Conservation (phyloP, 306 rosid species). For the Dryas drummondii region DNA sequence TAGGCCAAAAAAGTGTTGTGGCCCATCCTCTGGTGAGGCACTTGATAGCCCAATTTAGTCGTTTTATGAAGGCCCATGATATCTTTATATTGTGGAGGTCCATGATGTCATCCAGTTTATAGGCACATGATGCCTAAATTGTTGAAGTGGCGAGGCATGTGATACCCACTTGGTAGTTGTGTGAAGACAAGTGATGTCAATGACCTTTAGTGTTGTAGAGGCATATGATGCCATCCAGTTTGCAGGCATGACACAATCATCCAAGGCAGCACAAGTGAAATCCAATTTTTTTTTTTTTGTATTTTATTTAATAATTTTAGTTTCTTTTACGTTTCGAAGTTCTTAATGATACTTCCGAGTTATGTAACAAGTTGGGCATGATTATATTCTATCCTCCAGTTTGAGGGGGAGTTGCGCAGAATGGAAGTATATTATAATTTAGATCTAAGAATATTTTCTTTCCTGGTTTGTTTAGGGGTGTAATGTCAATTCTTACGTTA, state of each 20-base stretch:
- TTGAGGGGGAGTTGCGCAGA: not conserved
- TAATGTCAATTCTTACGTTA: not conserved
- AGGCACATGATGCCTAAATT: not conserved
- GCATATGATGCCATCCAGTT: not conserved
- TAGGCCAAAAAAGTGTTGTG: not conserved
- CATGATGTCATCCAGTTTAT: not conserved
- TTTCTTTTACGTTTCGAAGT: not conserved
- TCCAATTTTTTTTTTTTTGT: not conserved
- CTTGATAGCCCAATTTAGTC: not conserved
- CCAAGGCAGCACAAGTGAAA: not conserved
- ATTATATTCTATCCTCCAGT: not conserved
- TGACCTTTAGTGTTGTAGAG: not conserved
- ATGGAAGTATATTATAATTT: not conserved
- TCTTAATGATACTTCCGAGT: not conserved
- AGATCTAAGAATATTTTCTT: not conserved
- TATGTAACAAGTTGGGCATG: conserved; percentile 3
- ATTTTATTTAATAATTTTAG: not conserved
- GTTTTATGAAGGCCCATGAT: not conserved
- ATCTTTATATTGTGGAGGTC: not conserved
- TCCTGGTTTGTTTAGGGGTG: not conserved
- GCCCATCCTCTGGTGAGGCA: not conserved
- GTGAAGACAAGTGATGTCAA: not conserved
- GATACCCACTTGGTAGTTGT: not conserved
- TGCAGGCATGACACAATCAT: not conserved
- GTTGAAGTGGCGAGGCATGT: not conserved